These are phyloP conservation scores for Ceratobasidium sp. DNA, from an alignment of 1,284 basidiomycete species.

Conservation along the genomic window DNA sequence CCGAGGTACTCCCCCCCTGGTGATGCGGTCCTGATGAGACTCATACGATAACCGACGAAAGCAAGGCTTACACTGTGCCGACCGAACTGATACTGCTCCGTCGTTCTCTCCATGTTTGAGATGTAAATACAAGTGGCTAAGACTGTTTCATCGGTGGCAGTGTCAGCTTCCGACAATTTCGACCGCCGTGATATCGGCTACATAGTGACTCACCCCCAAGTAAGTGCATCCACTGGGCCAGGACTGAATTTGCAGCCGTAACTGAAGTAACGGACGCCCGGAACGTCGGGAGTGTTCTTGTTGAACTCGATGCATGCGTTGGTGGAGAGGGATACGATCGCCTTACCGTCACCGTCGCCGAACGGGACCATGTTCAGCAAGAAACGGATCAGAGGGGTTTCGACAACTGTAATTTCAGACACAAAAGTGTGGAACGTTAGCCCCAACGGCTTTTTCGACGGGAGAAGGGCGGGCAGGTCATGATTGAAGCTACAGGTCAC, in stretches of 20 bases:
- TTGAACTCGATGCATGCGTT: slow-evolving; percentile 94
- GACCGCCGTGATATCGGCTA: neutral
- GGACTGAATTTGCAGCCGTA: slow-evolving; percentile 94
- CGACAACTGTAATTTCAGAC: slow-evolving; percentile 55
- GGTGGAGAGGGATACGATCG: slow-evolving; percentile 88
- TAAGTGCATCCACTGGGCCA: slow-evolving; percentile 86
- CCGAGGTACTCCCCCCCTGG: slow-evolving; percentile 83
- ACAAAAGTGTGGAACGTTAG: slow-evolving; percentile 49
- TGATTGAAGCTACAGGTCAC: slow-evolving; percentile 51
- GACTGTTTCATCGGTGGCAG: slow-evolving; percentile 85
- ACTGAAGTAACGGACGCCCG: slow-evolving; percentile 87
- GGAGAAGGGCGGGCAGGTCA: too few species aligned
- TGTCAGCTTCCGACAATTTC: slow-evolving; percentile 55
- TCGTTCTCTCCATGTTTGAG: slow-evolving; percentile 90
- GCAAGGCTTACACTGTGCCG: slow-evolving; percentile 75
- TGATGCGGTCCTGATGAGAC: slow-evolving; percentile 7
- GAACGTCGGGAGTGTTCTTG: slow-evolving; percentile 81
- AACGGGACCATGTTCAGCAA: slow-evolving; percentile 83
- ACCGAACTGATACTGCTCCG: slow-evolving; percentile 87
- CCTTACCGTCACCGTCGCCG: slow-evolving; percentile 90
- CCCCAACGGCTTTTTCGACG: too few species aligned
- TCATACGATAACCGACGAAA: slow-evolving; percentile 35
- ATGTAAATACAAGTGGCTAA: slow-evolving; percentile 66
- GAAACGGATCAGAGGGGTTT: slow-evolving; percentile 59
- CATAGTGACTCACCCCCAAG: slow-evolving; percentile 50